Evolutionary conservation across 768 basidiomycete genomes (phyloP), one percentile per base, ranked within the genome.

Genomic region (Serendipita sp.): DNA sequence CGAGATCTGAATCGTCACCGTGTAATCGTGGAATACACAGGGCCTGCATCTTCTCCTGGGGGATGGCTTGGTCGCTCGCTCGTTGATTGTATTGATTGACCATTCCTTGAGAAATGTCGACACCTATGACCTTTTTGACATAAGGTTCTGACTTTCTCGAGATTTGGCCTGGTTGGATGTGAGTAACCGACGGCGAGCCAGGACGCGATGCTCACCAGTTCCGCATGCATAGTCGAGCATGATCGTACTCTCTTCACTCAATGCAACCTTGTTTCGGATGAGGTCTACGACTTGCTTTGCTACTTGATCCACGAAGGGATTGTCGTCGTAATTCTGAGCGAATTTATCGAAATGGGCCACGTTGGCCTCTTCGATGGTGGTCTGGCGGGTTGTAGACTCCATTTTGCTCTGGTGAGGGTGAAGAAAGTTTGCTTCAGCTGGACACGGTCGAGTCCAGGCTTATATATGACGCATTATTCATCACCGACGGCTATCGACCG

Each of bases 161-260:
- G 16, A 88, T 70, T 22, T 82, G 70, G 16, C 88, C 88, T 89
- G 42, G 1, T 24, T 42, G 17, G n/a, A n/a, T n/a, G n/a, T n/a
- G n/a, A n/a, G n/a, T n/a, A n/a, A 24, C 14, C 45, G 45, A 13
- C 17, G 24, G 16, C 43, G 14, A n/a, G 42, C 31, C n/a, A 26
- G 30, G 22, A 48, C n/a, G 20, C 24, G 30, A 17, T 16, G 67
- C 73, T 41, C 63, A 83, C 85, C 87, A 64, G 80, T 80, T 13
- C 86, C 86, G 69, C 87, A 89, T 3, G 87, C 87, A 68, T 79
- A 89, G 66, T 89, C 88, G 77, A 90, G 75, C 17, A 84, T 75
- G 3, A 71, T 74, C 3, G 86, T 88, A 3, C 66, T 68, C 30
- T 81, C 76, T 45, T 79, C 78, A 61, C 82, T 74, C 66, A 89